These are phyloP conservation scores for Letharia columbiana DNA, from an alignment of 495 filamentous ascomycete species.

Conservation along the genomic window DNA sequence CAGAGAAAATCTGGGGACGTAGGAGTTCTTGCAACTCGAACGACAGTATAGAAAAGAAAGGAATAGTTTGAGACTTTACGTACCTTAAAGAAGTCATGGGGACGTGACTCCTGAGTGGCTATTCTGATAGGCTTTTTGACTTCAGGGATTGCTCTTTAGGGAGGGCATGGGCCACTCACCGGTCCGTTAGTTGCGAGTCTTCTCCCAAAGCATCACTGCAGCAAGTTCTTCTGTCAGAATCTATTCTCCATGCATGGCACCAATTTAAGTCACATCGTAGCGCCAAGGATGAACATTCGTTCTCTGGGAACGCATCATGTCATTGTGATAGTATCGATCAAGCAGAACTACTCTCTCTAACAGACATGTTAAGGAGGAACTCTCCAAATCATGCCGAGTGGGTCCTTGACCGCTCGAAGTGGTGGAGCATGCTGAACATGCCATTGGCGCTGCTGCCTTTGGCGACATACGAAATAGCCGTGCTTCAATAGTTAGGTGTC, in stretches of 20 bases:
- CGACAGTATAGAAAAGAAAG: background rate
- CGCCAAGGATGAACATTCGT: background rate
- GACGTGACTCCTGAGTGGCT: constrained; percentile 9
- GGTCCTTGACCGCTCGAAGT: no score
- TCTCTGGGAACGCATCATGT: background rate
- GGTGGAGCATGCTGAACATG: no score
- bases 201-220: constrained; percentile 20
- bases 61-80: background rate
- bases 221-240: background rate
- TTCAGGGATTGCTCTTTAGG: background rate
- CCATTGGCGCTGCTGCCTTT: no score
- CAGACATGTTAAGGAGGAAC: background rate
- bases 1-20: background rate
- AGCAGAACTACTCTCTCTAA: background rate
- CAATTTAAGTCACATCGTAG: background rate
- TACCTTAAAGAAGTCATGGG: background rate
- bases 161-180: background rate
- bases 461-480: no score
- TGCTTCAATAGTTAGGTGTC: no score
- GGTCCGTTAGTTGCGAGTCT: constrained; percentile 4
- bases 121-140: background rate
- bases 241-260: background rate
- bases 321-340: background rate
- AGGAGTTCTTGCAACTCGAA: background rate
- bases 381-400: no score